Base-by-base conservation (phyloP, 768 basidiomycete species). In the Crassisporium funariophilum region DNA sequence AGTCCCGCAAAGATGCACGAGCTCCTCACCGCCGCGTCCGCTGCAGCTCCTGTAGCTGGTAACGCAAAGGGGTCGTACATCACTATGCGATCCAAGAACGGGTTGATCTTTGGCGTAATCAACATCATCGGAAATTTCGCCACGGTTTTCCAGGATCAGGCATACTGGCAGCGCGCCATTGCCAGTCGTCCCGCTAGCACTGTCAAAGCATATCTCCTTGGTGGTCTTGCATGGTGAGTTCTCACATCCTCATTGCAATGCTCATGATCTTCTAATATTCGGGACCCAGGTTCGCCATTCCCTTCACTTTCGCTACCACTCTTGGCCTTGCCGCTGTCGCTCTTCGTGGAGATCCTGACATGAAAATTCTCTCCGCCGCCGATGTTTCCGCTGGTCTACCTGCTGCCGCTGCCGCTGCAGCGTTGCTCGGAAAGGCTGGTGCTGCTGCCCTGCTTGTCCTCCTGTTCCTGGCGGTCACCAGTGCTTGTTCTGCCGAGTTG, bases 111-210 rank as follows among this genome's bases (percentile, higher is more conserved):
- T 49, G 86, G 92, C 15, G 82, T 94, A 13, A 87, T 95, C 66
- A 94, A 93, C 63, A 79, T 91, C 54, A 83, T 89, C 44, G 91
- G 92, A 2, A 92, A 93, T 64, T 92, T 91, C 55, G 76, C 73
- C 9, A 75, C 73, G 9, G 75, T 77, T 4, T 78, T 77, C 59
- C 72, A 77, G 51, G 77, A 78, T 54, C 84, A 89, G 58, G 86
- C 89, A 0, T 98, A 95, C 66, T 95, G 90, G 85, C 91, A 93
- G 60, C 79, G 91, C 10, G 93, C 93, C 1, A 92, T 97, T 59
- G 94, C 95, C 1, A 87, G 84, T 49, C 72, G 84, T 12, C 92
- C 91, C 0, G 84, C 81, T 1, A 84, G 78, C n/a, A 88, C 87
- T 10, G 92, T 95, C 48, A 94, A 93, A 65, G 94, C 89, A 0